Base-by-base conservation (phyloP, 768 basidiomycete species). In the Agrocybe praecox region DNA sequence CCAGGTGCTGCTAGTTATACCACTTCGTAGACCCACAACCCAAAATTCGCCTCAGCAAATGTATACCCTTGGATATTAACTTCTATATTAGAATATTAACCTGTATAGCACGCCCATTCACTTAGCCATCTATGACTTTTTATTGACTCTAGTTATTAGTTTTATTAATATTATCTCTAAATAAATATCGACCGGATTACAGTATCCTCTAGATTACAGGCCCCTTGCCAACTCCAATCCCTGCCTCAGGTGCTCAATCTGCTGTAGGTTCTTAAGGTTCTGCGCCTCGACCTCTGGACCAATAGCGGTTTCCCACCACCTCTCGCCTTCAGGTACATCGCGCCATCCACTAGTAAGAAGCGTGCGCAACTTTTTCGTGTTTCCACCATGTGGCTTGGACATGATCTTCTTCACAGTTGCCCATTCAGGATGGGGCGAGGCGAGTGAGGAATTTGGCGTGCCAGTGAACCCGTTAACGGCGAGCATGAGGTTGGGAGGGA, bases 301-400 rank as follows among this genome's bases (percentile, higher is more conserved):
- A 32, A 90, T 72, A 32, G 86, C 85, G 11, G 69, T 65, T 40
- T 89, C 86, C 88, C 89, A 91, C 86, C 86, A 91, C 51, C 86
- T 74, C 68, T 84, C 80, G 18, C 63, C 76, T 62, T 80, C 79
- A 0, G 83, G 82, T 1, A 84, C 76, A 6, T 83, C 78, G 32
- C 77, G 76, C 90, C 90, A 92, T 17, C 82, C 83, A 10, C 85
- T 82, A 17, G 70, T 72, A 45, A 85, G 69, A 46, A 90, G 80
- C 52, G 73, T 71, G 34, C 65, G 74, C 62, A 86, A 72, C 56
- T 67, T 65, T 58, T 70, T 74, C 40, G 74, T 58, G 52, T 72
- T 74, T n/a, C 77, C 76, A 1, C 72, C 76, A 21, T 49, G 40
- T 0, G 69, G 62, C 52, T 57, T 73, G 58, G 67, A 78, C 65